Percentiles rank a stretch among this genome's conserved stretches.
These are phyloP conservation scores for Pleurotus ostreatus DNA, from an alignment of 768 basidiomycete species.

Conservation along the genomic window DNA sequence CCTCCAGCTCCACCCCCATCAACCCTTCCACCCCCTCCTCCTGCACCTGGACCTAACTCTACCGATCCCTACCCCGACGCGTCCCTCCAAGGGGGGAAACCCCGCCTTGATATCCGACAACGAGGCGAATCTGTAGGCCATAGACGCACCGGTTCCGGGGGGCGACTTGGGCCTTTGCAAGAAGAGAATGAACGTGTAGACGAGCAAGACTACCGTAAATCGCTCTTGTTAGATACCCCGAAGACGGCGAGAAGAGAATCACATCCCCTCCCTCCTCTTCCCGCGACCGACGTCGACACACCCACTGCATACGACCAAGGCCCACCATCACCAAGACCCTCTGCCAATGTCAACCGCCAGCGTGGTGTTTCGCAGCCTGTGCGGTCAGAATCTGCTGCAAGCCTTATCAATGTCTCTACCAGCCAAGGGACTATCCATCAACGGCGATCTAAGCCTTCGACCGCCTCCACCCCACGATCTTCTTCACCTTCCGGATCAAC, in stretches of 20 bases:
- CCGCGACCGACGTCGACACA: conserved; percentile 26
- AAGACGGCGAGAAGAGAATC: conserved; percentile 45
- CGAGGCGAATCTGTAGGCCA: conserved; percentile 52
- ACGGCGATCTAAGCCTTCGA: conserved; percentile 50
- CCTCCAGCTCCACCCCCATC: conserved; percentile 65
- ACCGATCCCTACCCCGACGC: conserved; percentile 26
- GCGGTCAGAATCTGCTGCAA: conserved; percentile 27
- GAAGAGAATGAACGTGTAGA: conserved; percentile 49
- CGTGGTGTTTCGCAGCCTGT: conserved; percentile 53
- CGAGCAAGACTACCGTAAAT: conserved; percentile 24
- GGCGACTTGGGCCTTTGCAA: conserved; percentile 53
- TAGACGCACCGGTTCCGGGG: conserved; percentile 49
- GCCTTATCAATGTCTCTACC: conserved; percentile 55
- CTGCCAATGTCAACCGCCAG: conserved; percentile 43
- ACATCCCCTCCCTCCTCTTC: conserved; percentile 67
- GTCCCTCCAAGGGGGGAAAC: conserved; percentile 17
- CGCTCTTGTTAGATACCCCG: conserved; percentile 35
- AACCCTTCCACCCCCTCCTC: conserved; percentile 44
- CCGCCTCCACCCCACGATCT: conserved; percentile 58
- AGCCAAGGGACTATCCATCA: conserved; percentile 64
- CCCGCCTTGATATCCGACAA: conserved; percentile 32
- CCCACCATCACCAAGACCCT: conserved; percentile 48
- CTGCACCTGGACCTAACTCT: conserved; percentile 39
- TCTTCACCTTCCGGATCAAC: conserved; percentile 48
- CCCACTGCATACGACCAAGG: conserved; percentile 27